Evolutionary conservation across 352 stramenopile genomes (phyloP).

Genomic region (Pythium monospermum): DNA sequence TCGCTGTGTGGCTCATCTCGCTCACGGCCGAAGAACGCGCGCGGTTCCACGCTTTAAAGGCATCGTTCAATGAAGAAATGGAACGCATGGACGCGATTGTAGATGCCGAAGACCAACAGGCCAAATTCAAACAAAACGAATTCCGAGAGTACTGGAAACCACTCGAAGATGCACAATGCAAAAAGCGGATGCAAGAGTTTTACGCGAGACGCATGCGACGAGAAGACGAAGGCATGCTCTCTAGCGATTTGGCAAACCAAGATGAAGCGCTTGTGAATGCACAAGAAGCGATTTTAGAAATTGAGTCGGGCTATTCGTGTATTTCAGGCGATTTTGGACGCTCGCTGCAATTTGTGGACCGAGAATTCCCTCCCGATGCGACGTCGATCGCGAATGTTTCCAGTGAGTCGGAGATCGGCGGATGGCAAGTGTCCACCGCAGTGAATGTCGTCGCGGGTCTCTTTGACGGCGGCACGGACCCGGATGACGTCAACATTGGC

Average conservation of each 20-base stretch:
- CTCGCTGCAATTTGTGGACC: slow-evolving; percentile 85
- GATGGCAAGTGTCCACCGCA: slow-evolving; percentile 80
- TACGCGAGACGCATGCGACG: slow-evolving; percentile 63
- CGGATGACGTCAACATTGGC: slow-evolving; percentile 83
- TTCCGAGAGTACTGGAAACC: slow-evolving; percentile 50
- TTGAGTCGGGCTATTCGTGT: slow-evolving; percentile 79
- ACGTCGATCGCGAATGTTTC: slow-evolving; percentile 65
- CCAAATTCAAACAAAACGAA: slow-evolving; percentile 37
- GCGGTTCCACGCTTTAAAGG: slow-evolving; percentile 86
- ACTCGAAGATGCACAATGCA: slow-evolving; percentile 65
- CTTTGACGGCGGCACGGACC: slow-evolving; percentile 90
- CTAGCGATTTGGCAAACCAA: slow-evolving; percentile 35
- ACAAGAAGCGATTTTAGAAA: slow-evolving; percentile 78
- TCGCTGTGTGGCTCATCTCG: slow-evolving; percentile 87
- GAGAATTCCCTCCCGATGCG: slow-evolving; percentile 81
- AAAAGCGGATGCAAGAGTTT: slow-evolving; percentile 71
- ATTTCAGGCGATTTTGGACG: slow-evolving; percentile 70
- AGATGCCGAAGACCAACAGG: slow-evolving; percentile 63
- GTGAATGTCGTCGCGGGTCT: slow-evolving; percentile 88
- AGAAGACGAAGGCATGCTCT: slow-evolving; percentile 53
- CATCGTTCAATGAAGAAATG: slow-evolving; percentile 85
- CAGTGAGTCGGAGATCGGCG: slow-evolving; percentile 43
- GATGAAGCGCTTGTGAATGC: slow-evolving; percentile 81
- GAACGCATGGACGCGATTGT: slow-evolving; percentile 74
- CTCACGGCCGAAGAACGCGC: slow-evolving; percentile 78